Percentiles rank a stretch among this genome's conserved stretches.
Evolutionary conservation across 352 stramenopile species (phyloP).

Genomic region (Thalassiosira ordinaria): DNA sequence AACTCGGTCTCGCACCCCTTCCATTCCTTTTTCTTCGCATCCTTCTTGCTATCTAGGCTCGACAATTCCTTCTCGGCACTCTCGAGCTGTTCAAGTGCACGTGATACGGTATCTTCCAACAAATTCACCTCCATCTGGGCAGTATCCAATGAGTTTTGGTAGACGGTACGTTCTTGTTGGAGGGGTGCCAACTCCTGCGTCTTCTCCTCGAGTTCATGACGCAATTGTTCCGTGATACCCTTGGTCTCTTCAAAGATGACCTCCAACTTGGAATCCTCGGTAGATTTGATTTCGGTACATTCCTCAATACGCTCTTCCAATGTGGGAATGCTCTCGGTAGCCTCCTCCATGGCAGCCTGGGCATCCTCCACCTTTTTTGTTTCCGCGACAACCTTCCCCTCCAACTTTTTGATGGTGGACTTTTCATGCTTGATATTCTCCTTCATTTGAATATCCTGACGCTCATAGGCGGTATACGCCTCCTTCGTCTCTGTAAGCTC

Average conservation of each 20-base stretch:
- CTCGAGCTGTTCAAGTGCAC: constrained; percentile 70
- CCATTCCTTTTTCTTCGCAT: constrained; percentile 65
- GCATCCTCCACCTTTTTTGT: constrained; percentile 91
- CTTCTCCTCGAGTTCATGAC: constrained; percentile 81
- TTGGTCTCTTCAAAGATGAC: constrained; percentile 83
- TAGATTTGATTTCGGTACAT: constrained; percentile 56
- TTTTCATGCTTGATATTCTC: constrained; percentile 98
- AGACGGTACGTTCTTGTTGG: constrained; percentile 79
- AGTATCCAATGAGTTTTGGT: constrained; percentile 82
- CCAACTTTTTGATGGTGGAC: constrained; percentile 57
- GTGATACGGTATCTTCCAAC: constrained; percentile 71
- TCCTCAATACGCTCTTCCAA: constrained; percentile 87
- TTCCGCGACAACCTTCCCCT: constrained; percentile 90
- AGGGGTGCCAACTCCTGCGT: constrained; percentile 82
- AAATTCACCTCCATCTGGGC: constrained; percentile 81
- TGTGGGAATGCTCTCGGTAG: constrained; percentile 89
- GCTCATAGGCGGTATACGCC: constrained; percentile 94
- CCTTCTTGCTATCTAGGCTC: constrained; percentile 69
- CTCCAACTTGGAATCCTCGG: constrained; percentile 90
- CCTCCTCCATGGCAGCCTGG: constrained; percentile 87
- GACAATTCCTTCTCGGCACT: constrained; percentile 80
- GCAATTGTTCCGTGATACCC: constrained; percentile 77
- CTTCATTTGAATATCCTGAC: constrained; percentile 96
- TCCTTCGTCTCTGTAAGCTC: constrained; percentile 92
- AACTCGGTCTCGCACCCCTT: constrained; percentile 67